Base-by-base conservation (phyloP, 2,329 filamentous ascomycete species). In the Fusarium heterosporum region DNA sequence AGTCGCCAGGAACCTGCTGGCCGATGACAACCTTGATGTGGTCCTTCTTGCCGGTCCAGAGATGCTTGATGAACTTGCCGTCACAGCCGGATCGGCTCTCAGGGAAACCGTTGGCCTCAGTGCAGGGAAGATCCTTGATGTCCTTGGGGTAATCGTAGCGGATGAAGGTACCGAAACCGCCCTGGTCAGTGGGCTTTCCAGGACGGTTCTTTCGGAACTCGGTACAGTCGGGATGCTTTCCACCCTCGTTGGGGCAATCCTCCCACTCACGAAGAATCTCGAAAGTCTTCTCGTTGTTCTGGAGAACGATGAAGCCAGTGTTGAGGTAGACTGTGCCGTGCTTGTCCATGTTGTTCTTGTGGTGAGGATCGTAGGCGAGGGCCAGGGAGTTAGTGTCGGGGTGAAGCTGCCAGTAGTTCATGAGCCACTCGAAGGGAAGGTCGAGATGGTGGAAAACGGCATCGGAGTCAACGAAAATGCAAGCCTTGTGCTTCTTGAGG, bases 291-390 rank as follows among this genome's bases (percentile, higher is more conserved):
- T 78, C 72, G 67, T 82, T 82, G 72, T 84, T 84, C 74, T 85
- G 83, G 5, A 83, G 79, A 38, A 85, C 75, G 72, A 85, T 84
- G 76, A 85, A 85, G 17, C 83, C 83, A 2, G 83, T 84, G 76
- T 85, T 85, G 69, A 81, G 77, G 77, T 79, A 82, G 66, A 76
- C 68, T 54, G 77, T 79, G 59, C 75, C 77, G 25, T 75, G 78
- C 65, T 75, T 72, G 69, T 82, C 80, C 57, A 75, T 72, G 73
- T 82, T 82, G 70, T 72, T 70, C 34, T 78, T 72, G 32, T 64
- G 58, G 26, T 74, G 69, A 6, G 80, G 80, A 30, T 82, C 80
- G 34, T 76, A 66, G 25, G 80, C 79, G 41, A 82, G 76, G 46
- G 80, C 78, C 43, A 82, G 74, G 16, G 80, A 79, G 74, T 80